Conservation (phyloP, 306 rosid genomes). For the Hippophae gyantsensis region DNA sequence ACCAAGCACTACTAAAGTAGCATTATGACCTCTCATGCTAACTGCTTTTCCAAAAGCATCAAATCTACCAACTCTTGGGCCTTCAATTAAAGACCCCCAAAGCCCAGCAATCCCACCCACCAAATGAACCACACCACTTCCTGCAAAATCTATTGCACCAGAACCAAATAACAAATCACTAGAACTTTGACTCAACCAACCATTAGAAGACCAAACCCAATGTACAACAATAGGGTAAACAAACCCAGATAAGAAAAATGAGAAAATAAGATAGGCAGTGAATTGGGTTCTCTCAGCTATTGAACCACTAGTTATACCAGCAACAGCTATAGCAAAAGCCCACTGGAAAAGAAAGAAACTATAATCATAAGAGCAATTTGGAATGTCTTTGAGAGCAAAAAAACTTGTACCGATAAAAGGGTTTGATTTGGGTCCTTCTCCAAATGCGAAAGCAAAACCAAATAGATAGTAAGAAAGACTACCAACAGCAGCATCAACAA, state of each 20-base stretch:
- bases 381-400: constrained; percentile 42
- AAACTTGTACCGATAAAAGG: constrained; percentile 60
- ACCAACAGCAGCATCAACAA: constrained; percentile 69
- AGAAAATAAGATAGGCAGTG: constrained; percentile 49
- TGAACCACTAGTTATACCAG: constrained; percentile 70
- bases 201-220: constrained; percentile 69
- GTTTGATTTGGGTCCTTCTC: constrained; percentile 34
- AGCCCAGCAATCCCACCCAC: constrained; percentile 69
- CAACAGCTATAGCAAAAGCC: constrained; percentile 75
- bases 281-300: constrained; percentile 72
- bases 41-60: constrained; percentile 39
- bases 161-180: constrained; percentile 40
- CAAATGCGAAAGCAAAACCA: constrained; percentile 73
- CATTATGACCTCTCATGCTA: constrained; percentile 50
- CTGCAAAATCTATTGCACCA: constrained; percentile 68
- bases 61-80: constrained; percentile 61
- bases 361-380: constrained; percentile 43
- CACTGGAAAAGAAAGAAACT: constrained; percentile 70
- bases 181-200: constrained; percentile 54
- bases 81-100: constrained; percentile 64
- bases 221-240: constrained; percentile 67
- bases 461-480: constrained; percentile 74
- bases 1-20: constrained; percentile 56
- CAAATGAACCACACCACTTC: constrained; percentile 75
- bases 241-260: constrained; percentile 60